Conservation (phyloP, 805 yeast species). For the Torulaspora gathmanii region DNA sequence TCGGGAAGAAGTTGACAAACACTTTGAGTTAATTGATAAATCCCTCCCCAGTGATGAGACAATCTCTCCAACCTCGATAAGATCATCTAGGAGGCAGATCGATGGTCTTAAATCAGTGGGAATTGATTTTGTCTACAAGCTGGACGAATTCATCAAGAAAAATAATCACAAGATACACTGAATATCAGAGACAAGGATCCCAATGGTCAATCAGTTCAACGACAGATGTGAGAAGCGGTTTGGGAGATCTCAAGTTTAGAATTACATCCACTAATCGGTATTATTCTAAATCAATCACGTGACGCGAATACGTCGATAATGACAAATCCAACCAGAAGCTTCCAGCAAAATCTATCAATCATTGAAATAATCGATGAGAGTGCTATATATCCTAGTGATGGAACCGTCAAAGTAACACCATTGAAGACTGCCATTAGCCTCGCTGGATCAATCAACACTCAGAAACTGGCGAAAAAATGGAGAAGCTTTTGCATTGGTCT, state of each 20-base stretch:
- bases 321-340: constrained; percentile 4
- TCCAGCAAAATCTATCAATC: constrained; percentile 7
- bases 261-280: not conserved
- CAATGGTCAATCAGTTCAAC: not conserved
- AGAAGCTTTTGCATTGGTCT: constrained; percentile 89
- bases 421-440: too few species aligned
- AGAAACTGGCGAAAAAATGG: constrained; percentile 50
- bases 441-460: too few species aligned
- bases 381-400: not conserved
- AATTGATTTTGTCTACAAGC: constrained; percentile 66
- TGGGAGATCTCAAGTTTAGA: not conserved
- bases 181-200: not conserved
- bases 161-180: constrained; percentile 19
- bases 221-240: not conserved
- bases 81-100: constrained; percentile 57
- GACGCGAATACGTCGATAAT: not conserved
- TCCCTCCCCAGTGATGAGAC: constrained; percentile 62
- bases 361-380: not conserved
- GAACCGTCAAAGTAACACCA: not conserved
- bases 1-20: constrained; percentile 54
- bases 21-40: constrained; percentile 56
- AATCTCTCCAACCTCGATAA: constrained; percentile 47
- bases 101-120: constrained; percentile 60
- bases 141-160: constrained; percentile 40
- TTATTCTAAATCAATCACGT: not conserved